phyloP scores from a whole-genome alignment of 139 green algal genomes.

The Zygnema circumcarinatum region DNA sequence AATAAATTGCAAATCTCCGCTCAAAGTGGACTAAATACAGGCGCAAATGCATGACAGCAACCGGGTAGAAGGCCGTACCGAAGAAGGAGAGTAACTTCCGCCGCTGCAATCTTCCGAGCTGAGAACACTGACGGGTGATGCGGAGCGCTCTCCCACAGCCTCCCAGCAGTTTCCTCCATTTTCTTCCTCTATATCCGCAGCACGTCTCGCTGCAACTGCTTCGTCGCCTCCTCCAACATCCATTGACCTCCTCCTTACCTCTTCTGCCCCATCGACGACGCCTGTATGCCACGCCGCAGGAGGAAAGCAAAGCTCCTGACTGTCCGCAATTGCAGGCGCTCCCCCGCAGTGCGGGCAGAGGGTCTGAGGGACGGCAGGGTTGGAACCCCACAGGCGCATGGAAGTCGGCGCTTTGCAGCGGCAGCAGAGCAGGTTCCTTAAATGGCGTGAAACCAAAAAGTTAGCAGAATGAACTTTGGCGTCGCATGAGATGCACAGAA shows the following conservation, averaged over 20 bases:
- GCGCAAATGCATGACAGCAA: too few species aligned
- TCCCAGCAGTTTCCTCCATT: not conserved
- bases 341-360: not conserved
- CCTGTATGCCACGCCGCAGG: not conserved
- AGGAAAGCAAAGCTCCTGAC: not conserved
- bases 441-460: slow-evolving; percentile 42
- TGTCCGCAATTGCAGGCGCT: not conserved
- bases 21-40: too few species aligned
- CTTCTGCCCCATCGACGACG: not conserved
- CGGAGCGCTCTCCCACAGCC: not conserved
- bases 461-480: slow-evolving; percentile 36
- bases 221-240: not conserved
- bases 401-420: slow-evolving; percentile 2
- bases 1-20: too few species aligned
- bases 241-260: too few species aligned
- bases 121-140: not conserved
- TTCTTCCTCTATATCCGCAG: not conserved
- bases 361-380: not conserved
- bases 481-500: slow-evolving; percentile 32
- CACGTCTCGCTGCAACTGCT: not conserved
- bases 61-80: too few species aligned
- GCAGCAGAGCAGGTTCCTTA: slow-evolving; percentile 10
- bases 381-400: not conserved
- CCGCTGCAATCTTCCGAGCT: not conserved
- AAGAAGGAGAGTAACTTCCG: too few species aligned